phyloP scores from a whole-genome alignment of 1,284 basidiomycete species.

The Rhodotorula sp. region DNA sequence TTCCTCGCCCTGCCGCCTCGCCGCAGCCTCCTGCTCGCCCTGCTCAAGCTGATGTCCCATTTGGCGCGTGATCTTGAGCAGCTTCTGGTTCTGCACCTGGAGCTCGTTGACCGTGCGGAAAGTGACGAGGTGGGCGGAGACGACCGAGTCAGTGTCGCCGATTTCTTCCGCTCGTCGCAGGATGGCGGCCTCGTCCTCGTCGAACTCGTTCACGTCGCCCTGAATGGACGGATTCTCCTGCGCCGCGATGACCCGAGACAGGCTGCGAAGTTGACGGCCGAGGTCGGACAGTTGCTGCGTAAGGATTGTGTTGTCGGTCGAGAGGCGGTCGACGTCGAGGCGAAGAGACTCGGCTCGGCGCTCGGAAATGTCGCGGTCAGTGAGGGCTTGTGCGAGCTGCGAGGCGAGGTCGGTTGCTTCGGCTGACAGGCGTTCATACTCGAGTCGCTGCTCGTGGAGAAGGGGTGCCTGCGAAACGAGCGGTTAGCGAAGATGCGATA shows the following conservation, averaged over 20 bases:
- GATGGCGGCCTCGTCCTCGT: conserved; percentile 50
- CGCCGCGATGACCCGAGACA: conserved; percentile 75
- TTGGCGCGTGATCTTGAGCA: conserved; percentile 79
- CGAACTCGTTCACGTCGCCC: conserved; percentile 51
- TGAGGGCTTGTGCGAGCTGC: conserved; percentile 69
- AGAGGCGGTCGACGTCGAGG: conserved; percentile 41
- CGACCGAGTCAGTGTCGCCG: conserved; percentile 66
- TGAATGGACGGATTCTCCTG: conserved; percentile 69
- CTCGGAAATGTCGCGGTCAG: conserved; percentile 60
- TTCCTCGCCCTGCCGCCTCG: conserved; percentile 52
- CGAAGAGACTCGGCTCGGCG: conserved; percentile 34
- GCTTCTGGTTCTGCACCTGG: conserved; percentile 84
- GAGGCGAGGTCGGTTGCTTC: conserved; percentile 76
- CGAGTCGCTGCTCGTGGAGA: conserved; percentile 76
- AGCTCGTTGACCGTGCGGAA: conserved; percentile 78
- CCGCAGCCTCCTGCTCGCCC: conserved; percentile 45
- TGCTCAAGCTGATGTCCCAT: conserved; percentile 48
- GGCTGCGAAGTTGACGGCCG: conserved; percentile 74
- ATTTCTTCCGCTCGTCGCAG: conserved; percentile 54
- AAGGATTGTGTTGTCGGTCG: conserved; percentile 55
- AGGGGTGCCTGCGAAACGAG: conserved; percentile 68
- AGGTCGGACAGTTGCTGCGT: conserved; percentile 77
- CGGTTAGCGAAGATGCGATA: not conserved
- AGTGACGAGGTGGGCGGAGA: conserved; percentile 84
- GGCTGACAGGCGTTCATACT: conserved; percentile 73